Conservation (phyloP, 176 grass and related monocot species). For the Musa acuminata region DNA sequence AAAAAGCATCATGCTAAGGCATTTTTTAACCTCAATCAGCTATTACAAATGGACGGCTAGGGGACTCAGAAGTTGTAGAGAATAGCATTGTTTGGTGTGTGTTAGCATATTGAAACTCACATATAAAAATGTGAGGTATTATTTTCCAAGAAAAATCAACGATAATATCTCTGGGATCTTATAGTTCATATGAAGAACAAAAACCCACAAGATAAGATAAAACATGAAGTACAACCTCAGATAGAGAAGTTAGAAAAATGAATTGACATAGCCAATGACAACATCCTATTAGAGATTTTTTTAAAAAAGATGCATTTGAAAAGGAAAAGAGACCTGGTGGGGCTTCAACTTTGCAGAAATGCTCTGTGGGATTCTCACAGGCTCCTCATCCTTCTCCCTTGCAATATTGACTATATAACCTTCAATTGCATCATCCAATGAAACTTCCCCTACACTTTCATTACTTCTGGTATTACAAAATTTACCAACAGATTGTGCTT, state of each 20-base stretch:
- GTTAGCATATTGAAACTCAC: background rate
- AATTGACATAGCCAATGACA: background rate
- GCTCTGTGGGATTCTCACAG: conserved; percentile 79
- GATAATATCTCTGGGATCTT: background rate
- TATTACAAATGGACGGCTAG: too few species aligned
- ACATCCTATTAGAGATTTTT: background rate
- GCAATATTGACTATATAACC: conserved; percentile 82
- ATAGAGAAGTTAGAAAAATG: background rate
- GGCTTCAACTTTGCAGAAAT: conserved; percentile 85
- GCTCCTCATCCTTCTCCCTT: conserved; percentile 73
- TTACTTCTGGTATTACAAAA: conserved; percentile 32
- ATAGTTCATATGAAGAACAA: background rate
- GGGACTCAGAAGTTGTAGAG: background rate
- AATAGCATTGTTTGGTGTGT: background rate
- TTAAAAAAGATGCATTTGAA: background rate
- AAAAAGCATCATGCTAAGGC: too few species aligned
- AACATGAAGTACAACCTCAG: background rate
- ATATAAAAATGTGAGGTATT: background rate
- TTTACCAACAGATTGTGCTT: conserved; percentile 70
- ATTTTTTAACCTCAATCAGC: too few species aligned
- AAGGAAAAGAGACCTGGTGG: conserved; percentile 52
- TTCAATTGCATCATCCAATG: conserved; percentile 45
- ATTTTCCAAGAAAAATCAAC: background rate
- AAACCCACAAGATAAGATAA: background rate
- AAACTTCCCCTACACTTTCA: conserved; percentile 30